phyloP scores from a whole-genome alignment of 2,329 filamentous ascomycete species.

The Aspergillus sojae region DNA sequence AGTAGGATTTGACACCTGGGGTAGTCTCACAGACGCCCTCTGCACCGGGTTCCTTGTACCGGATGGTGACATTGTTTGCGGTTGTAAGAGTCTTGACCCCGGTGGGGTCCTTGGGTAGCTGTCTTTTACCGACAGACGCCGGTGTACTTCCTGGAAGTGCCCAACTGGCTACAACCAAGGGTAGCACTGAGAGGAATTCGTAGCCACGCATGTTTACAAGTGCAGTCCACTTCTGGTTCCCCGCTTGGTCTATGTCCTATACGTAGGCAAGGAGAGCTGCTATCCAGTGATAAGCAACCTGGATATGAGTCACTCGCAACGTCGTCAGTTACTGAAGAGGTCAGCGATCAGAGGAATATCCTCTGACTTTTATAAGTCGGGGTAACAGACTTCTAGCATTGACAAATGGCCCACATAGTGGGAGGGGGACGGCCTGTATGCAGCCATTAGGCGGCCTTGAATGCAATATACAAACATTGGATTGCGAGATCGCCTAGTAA shows the following conservation, averaged over 20 bases:
- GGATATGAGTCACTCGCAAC: background rate
- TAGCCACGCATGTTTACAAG: constrained; percentile 24
- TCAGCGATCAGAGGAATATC: background rate
- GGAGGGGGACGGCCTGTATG: constrained; percentile 7
- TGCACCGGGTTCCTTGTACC: constrained; percentile 61
- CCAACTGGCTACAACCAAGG: constrained; percentile 23
- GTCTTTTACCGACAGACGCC: constrained; percentile 26
- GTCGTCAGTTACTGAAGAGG: background rate
- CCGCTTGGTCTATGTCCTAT: background rate
- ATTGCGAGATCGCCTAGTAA: background rate
- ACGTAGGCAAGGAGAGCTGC: background rate
- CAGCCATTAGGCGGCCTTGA: background rate
- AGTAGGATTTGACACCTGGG: constrained; percentile 58
- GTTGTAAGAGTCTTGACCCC: constrained; percentile 43
- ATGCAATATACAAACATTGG: background rate
- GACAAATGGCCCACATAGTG: constrained; percentile 1
- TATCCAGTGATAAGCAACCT: background rate
- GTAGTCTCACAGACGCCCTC: constrained; percentile 57
- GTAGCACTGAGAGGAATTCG: constrained; percentile 24
- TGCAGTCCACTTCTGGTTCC: background rate
- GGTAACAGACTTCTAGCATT: background rate
- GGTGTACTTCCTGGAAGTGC: constrained; percentile 9
- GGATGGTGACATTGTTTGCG: constrained; percentile 53
- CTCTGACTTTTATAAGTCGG: constrained; percentile 4
- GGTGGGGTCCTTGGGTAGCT: constrained; percentile 40